Percentiles rank a stretch among this genome's conserved stretches.
Evolutionary conservation across 148 eudicot genomes (phyloP).

Genomic region (Talinum fruticosum): DNA sequence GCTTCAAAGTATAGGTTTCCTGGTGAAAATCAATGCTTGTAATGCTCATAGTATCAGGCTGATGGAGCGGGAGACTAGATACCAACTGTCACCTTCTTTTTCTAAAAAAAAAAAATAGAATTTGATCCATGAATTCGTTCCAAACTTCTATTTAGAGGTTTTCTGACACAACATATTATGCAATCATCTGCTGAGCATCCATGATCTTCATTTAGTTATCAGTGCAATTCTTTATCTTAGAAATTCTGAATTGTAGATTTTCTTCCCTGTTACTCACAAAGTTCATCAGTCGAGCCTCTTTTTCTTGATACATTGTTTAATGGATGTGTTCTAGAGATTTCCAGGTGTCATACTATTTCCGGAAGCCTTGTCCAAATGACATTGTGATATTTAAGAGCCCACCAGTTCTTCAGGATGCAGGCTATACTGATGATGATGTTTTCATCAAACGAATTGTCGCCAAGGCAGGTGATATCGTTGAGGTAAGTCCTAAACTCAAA

Average conservation of each 20-base stretch:
- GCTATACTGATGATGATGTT: constrained; percentile 87
- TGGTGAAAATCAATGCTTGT: not conserved
- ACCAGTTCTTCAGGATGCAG: constrained; percentile 85
- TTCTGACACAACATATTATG: no score
- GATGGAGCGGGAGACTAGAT: no score
- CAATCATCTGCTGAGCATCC: no score
- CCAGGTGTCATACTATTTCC: constrained; percentile 86
- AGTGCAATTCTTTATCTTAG: not conserved
- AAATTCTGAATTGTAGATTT: not conserved
- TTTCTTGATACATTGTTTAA: constrained; percentile 11
- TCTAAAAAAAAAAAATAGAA: no score
- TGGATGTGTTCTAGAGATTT: constrained; percentile 31
- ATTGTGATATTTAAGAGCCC: constrained; percentile 92
- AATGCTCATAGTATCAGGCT: not conserved
- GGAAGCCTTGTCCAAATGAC: constrained; percentile 93
- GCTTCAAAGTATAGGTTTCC: not conserved
- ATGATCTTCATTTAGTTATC: not conserved
- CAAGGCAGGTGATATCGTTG: constrained; percentile 86
- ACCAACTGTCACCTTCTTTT: no score
- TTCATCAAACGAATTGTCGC: constrained; percentile 90
- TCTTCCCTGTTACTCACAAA: not conserved
- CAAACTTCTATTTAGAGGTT: no score
- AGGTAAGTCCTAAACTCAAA: constrained; percentile 42
- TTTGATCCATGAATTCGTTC: no score
- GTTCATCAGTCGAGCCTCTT: not conserved